These are phyloP conservation scores for Monosporascus sp. DNA, from an alignment of 2,329 filamentous ascomycete genomes.

Conservation along the genomic window DNA sequence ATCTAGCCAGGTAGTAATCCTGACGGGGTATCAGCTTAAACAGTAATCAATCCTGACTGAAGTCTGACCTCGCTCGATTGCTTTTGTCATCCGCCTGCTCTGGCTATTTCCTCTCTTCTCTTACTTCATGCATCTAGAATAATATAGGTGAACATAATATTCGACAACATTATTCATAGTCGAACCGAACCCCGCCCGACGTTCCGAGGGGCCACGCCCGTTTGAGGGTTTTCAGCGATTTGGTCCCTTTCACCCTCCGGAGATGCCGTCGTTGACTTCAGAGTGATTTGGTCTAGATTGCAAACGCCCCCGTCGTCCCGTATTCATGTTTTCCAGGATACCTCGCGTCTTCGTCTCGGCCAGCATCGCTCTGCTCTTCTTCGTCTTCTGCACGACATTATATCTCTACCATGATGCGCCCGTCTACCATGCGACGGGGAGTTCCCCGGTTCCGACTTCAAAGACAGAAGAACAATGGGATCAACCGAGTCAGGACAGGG, in stretches of 20 bases:
- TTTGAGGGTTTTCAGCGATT: too few relatives aligned
- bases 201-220: too few relatives aligned
- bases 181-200: too few relatives aligned
- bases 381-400: slow-evolving; percentile 20
- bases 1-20: too few relatives aligned
- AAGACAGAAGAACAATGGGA: slow-evolving; percentile 4
- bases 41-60: too few relatives aligned
- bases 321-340: slow-evolving; percentile 20
- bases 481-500: background rate
- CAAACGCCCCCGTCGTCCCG: background rate
- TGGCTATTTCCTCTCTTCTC: too few relatives aligned
- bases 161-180: too few relatives aligned
- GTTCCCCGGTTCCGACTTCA: slow-evolving; percentile 4
- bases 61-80: too few relatives aligned
- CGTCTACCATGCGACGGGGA: slow-evolving; percentile 7
- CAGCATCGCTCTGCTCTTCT: slow-evolving; percentile 16
- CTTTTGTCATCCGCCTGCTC: too few relatives aligned
- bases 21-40: too few relatives aligned
- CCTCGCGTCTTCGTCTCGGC: slow-evolving; percentile 21
- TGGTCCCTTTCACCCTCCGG: background rate
- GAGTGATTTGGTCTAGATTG: background rate
- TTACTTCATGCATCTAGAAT: too few relatives aligned
- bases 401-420: slow-evolving; percentile 18
- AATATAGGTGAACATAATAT: too few relatives aligned
- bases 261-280: background rate